A percentile compares a stretch with the other conserved stretches of the same genome.
phyloP scores from a whole-genome alignment of 768 basidiomycete genomes.

The Amanita pseudoporphyria region DNA sequence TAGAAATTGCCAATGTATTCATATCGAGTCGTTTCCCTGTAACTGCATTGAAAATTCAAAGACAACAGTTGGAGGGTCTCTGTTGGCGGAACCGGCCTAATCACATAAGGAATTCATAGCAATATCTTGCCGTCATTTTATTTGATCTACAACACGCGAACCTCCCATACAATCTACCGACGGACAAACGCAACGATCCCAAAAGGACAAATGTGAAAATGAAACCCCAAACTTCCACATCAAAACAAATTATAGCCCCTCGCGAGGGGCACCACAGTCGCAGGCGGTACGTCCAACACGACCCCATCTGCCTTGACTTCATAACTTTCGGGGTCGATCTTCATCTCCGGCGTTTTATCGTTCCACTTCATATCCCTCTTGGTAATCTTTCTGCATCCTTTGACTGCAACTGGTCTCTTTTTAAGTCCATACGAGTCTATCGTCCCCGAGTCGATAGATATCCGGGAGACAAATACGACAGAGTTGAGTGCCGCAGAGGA shows the following conservation, averaged over 20 bases:
- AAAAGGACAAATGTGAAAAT: no score
- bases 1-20: no score
- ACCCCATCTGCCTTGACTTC: slow-evolving; percentile 78
- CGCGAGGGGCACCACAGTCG: slow-evolving; percentile 56
- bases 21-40: no score
- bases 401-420: slow-evolving; percentile 58
- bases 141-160: no score
- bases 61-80: no score
- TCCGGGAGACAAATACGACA: slow-evolving; percentile 74
- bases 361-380: slow-evolving; percentile 98
- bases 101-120: no score
- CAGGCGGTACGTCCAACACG: slow-evolving; percentile 68
- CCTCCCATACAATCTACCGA: no score
- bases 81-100: no score
- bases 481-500: slow-evolving; percentile 78
- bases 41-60: no score
- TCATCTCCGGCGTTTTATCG: slow-evolving; percentile 68
- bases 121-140: no score
- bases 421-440: slow-evolving; percentile 46
- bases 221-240: slow-evolving; percentile 1
- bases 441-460: slow-evolving; percentile 48
- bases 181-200: no score
- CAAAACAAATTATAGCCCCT: slow-evolving; percentile 77
- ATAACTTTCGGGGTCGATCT: slow-evolving; percentile 88
- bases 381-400: slow-evolving; percentile 58